Percentiles rank a stretch among this genome's conserved stretches.
phyloP scores from a whole-genome alignment of 345 rosid genomes.

The Eutrema japonicum region DNA sequence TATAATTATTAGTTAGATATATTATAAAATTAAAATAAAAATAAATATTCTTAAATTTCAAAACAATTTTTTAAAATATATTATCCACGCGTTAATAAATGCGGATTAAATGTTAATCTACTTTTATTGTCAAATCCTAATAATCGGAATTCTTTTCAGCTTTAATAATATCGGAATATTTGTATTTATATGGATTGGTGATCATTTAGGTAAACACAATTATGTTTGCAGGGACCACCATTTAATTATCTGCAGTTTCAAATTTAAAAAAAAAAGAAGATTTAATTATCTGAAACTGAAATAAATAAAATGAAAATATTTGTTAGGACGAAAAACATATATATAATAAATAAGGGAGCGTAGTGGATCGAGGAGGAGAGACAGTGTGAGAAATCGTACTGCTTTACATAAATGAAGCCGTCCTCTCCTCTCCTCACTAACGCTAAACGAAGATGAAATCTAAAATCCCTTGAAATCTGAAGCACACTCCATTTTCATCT shows the following conservation, averaged over 20 bases:
- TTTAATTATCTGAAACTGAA: not conserved
- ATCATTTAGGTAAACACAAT: conserved; percentile 30
- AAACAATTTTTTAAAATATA: too few relatives aligned
- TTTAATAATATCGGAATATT: too few relatives aligned
- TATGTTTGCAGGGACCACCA: conserved; percentile 29
- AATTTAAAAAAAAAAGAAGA: too few relatives aligned
- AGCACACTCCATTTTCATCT: conserved; percentile 18
- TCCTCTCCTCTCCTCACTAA: not conserved
- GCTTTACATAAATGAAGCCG: conserved; percentile 33
- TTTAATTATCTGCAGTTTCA: not conserved
- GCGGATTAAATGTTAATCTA: too few relatives aligned
- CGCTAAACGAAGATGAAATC: conserved; percentile 35
- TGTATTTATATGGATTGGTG: conserved; percentile 3
- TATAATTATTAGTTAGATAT: too few relatives aligned
- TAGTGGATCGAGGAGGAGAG: conserved; percentile 23
- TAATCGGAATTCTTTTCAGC: too few relatives aligned
- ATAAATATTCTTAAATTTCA: too few relatives aligned
- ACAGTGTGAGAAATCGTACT: conserved; percentile 27
- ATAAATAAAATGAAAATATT: conserved; percentile 18
- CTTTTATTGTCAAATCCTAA: too few relatives aligned
- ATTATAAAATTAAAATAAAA: too few relatives aligned
- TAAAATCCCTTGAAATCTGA: conserved; percentile 38
- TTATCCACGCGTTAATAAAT: too few relatives aligned
- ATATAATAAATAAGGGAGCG: conserved; percentile 21
- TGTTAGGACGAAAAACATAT: conserved; percentile 1